Percentiles rank a stretch among this genome's conserved stretches.
phyloP scores from a whole-genome alignment of 345 rosid species.

The Citrus trifoliata region DNA sequence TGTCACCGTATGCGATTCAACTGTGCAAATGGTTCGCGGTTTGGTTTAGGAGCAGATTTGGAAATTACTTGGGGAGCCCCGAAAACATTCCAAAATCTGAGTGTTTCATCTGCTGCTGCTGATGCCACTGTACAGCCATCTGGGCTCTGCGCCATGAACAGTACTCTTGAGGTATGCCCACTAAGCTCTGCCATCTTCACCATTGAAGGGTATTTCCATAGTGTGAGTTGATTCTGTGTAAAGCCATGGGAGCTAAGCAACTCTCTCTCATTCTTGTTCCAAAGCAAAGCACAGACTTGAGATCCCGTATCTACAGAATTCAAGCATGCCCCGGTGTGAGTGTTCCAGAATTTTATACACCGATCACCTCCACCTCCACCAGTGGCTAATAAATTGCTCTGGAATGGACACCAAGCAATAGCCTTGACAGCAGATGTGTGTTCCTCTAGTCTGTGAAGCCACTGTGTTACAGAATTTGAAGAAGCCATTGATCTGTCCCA shows the following conservation, averaged over 20 bases:
- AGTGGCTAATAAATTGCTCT: constrained; percentile 47
- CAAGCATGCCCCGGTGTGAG: constrained; percentile 50
- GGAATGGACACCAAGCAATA: constrained; percentile 65
- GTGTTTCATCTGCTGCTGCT: constrained; percentile 64
- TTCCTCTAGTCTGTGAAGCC: constrained; percentile 51
- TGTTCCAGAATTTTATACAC: constrained; percentile 49
- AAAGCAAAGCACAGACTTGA: constrained; percentile 45
- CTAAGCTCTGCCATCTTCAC: constrained; percentile 45
- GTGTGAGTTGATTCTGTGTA: constrained; percentile 40
- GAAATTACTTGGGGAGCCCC: constrained; percentile 48
- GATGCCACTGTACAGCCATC: constrained; percentile 70
- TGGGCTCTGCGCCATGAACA: constrained; percentile 60
- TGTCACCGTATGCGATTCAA: constrained; percentile 40
- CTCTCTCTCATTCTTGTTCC: constrained; percentile 55
- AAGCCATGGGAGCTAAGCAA: constrained; percentile 55
- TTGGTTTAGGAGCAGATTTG: constrained; percentile 41
- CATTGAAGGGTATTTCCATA: constrained; percentile 58
- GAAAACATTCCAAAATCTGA: constrained; percentile 65
- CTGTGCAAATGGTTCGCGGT: constrained; percentile 46
- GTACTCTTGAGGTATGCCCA: constrained; percentile 49
- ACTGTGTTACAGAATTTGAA: constrained; percentile 40
- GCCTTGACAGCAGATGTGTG: constrained; percentile 62
- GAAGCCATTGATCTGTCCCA: constrained; percentile 50
- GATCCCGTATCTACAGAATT: constrained; percentile 50
- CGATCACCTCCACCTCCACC: constrained; percentile 58